A percentile compares a stretch with the other conserved stretches of the same genome.
These are phyloP conservation scores for Colletotrichum destructivum DNA, from an alignment of 2,329 filamentous ascomycete species.

Conservation along the genomic window DNA sequence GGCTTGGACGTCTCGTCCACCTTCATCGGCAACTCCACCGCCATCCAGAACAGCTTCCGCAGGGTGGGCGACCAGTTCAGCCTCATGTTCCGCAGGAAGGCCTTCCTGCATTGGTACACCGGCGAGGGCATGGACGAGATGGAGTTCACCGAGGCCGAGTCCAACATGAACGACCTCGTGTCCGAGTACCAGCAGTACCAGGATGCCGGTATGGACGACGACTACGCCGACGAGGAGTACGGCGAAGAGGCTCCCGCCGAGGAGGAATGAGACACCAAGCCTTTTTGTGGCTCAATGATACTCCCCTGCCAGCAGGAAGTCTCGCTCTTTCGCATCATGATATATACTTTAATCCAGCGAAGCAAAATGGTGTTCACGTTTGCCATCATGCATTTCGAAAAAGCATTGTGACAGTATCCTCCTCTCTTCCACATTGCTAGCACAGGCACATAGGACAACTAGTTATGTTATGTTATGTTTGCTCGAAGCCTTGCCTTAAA, in stretches of 20 bases:
- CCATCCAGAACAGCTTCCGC: slow-evolving; percentile 99
- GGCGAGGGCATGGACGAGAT: slow-evolving; percentile 99
- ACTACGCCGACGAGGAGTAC: slow-evolving; percentile 90
- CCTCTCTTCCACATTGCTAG: no score
- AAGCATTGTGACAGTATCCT: no score
- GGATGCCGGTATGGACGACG: slow-evolving; percentile 96
- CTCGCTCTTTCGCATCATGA: neutral
- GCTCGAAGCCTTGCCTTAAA: no score
- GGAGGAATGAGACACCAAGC: slow-evolving; percentile 33
- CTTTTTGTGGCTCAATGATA: neutral
- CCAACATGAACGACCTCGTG: slow-evolving; percentile 99
- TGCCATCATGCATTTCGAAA: no score
- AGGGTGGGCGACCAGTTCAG: slow-evolving; percentile 99
- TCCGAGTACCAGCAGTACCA: slow-evolving; percentile 99
- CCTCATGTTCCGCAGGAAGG: slow-evolving; percentile 99
- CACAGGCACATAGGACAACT: no score
- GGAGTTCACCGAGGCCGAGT: slow-evolving; percentile 99
- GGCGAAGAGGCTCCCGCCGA: slow-evolving; percentile 87
- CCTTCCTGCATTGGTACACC: slow-evolving; percentile 99
- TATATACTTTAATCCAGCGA: neutral
- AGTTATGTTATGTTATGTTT: no score
- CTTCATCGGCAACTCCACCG: slow-evolving; percentile 99
- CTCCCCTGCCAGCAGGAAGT: neutral
- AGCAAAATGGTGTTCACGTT: no score
- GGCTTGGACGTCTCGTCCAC: slow-evolving; percentile 99